Conservation (phyloP, 2,329 filamentous ascomycete genomes). For the Trichoderma afroharzianum region DNA sequence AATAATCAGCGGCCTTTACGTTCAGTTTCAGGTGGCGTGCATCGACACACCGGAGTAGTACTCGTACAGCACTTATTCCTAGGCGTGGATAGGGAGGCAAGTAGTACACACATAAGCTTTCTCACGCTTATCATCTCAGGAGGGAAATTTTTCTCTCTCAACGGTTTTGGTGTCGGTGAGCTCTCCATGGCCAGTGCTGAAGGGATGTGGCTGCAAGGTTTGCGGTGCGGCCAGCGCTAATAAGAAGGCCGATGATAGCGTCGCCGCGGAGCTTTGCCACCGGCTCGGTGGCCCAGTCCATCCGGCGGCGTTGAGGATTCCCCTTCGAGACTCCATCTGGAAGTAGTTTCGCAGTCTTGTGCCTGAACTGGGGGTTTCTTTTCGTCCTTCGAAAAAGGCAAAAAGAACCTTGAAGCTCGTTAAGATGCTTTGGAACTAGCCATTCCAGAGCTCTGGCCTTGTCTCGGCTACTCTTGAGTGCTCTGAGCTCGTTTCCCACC, state of each 20-base stretch:
- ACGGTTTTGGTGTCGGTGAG: slow-evolving; percentile 6
- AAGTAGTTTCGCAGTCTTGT: background rate
- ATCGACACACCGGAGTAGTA: background rate
- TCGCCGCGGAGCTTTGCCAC: slow-evolving; percentile 17
- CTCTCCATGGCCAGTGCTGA: background rate
- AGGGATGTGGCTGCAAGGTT: slow-evolving; percentile 19
- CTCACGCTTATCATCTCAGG: background rate
- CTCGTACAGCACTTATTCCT: background rate
- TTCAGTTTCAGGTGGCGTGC: slow-evolving; percentile 11
- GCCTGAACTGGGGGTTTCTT: background rate
- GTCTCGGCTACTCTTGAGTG: background rate
- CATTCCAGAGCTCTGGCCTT: background rate
- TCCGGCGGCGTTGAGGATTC: background rate
- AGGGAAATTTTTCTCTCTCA: slow-evolving; percentile 1
- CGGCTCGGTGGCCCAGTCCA: slow-evolving; percentile 3
- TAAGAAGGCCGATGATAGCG: slow-evolving; percentile 17
- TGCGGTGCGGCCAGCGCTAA: slow-evolving; percentile 15
- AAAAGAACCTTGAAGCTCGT: background rate
- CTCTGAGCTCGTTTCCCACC: background rate
- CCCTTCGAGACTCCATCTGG: background rate
- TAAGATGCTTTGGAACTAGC: background rate
- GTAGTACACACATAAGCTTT: background rate
- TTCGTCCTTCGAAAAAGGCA: background rate
- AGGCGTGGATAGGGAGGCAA: background rate
- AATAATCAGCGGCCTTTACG: background rate